Base-by-base conservation (phyloP, 2,329 filamentous ascomycete species). In the Capronia coronata region DNA sequence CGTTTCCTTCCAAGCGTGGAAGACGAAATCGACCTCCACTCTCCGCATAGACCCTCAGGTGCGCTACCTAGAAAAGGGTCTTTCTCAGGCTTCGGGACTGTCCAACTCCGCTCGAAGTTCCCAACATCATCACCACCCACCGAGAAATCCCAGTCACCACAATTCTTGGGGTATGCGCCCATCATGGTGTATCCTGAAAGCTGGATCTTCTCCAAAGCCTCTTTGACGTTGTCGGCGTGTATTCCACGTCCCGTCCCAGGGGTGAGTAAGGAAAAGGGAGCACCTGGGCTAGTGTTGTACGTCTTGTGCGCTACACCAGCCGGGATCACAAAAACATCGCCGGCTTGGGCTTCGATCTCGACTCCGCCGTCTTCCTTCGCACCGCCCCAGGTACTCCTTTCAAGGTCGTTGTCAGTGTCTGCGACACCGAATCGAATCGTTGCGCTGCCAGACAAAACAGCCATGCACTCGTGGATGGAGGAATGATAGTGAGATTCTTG, bases 241-340 rank as follows among this genome's bases (percentile, higher is more conserved):
- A n/a, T 34, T 6, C 30, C 62, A 54, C 67, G 66, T 1, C 63
- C 68, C 21, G 68, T 62, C 0, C 73, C 71, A 0, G 75, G 74
- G 23, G 71, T 71, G 44, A 76, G 52, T 19, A 76, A 64, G 22
- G 49, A 55, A 48, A 75, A 69, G 1, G 61, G 59, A 0, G 60
- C 65, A 5, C 57, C 54, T 0, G 74, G 73, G 8, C 44, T 57
- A 0, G 74, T 66, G 23, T 73, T 55, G 51, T 69, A 71, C 0
- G 75, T 78, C 63, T 79, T 80, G 57, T 80, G 77, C 6, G 75
- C 70, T 1, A 76, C 68, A 0, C 77, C 77, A 0, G 76, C 75
- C 0, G 79, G 79, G 2, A 82, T 66, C 13, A 82, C 64, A 52
- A 82, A 81, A 0, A 80, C 75, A 56, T 82, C 79, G 1, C 79